These are phyloP conservation scores for Teratosphaeria destructans DNA, from an alignment of 2,329 filamentous ascomycete species.

Conservation along the genomic window DNA sequence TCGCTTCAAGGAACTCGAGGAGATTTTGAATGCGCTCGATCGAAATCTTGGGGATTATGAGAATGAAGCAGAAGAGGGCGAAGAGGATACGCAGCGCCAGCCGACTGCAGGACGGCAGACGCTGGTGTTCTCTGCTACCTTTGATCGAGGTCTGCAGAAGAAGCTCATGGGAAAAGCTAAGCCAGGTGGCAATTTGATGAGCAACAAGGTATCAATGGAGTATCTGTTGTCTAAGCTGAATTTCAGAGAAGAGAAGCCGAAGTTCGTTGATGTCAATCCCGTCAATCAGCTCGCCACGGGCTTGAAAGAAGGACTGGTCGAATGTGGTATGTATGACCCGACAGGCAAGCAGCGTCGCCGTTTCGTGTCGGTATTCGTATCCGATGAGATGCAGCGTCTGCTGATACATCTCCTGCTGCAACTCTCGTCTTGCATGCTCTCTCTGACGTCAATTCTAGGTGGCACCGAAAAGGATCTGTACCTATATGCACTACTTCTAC, in stretches of 20 bases:
- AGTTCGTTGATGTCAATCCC: constrained; percentile 87
- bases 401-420: background rate
- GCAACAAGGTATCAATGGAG: constrained; percentile 51
- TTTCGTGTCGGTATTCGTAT: background rate
- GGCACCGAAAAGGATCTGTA: constrained; percentile 96
- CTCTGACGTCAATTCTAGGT: constrained; percentile 15
- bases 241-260: constrained; percentile 73
- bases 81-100: background rate
- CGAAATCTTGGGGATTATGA: constrained; percentile 39
- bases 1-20: constrained; percentile 87
- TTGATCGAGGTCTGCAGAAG: constrained; percentile 81
- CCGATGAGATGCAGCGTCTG: background rate
- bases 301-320: constrained; percentile 79
- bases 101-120: constrained; percentile 55
- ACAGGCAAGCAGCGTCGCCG: background rate
- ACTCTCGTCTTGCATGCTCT: background rate
- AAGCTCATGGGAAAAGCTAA: constrained; percentile 74
- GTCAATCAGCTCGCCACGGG: constrained; percentile 76
- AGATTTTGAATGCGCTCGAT: constrained; percentile 75
- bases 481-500: constrained; percentile 75
- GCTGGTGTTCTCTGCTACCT: constrained; percentile 91
- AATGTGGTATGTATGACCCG: constrained; percentile 47
- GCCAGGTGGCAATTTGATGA: constrained; percentile 51
- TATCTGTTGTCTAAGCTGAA: constrained; percentile 84
- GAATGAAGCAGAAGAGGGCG: constrained; percentile 17